Percentiles rank a stretch among this genome's conserved stretches.
Conservation (phyloP, 2,329 filamentous ascomycete genomes). For the Ramularia collo-cygni region DNA sequence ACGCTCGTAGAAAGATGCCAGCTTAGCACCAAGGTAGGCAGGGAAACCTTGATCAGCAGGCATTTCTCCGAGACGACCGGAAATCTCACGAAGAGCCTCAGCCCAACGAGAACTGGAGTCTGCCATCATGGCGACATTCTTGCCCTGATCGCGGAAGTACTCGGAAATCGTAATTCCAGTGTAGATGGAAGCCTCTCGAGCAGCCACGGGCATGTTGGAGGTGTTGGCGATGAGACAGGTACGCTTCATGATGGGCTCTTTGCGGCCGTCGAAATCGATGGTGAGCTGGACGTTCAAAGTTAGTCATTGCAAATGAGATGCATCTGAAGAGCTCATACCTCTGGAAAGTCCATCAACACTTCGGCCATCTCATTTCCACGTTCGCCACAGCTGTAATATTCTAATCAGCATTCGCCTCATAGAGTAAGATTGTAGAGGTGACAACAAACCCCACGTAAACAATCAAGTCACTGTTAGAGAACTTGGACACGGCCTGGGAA, state of each 20-base stretch:
- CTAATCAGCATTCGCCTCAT: too few species aligned
- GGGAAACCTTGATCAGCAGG: conserved; percentile 99
- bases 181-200: conserved; percentile 97
- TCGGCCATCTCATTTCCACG: conserved; percentile 99
- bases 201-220: conserved; percentile 98
- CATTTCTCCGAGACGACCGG: conserved; percentile 98
- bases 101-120: conserved; percentile 98
- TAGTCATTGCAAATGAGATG: conserved; percentile 12
- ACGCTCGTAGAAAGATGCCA: conserved; percentile 98
- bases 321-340: conserved; percentile 41
- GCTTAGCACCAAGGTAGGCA: conserved; percentile 90
- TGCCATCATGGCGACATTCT: conserved; percentile 99
- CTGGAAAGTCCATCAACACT: conserved; percentile 99
- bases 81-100: conserved; percentile 96
- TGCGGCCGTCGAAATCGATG: conserved; percentile 87
- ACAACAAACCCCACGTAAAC: conserved; percentile 94
- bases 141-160: conserved; percentile 95
- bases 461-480: conserved; percentile 98
- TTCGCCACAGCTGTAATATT: too few species aligned
- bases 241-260: conserved; percentile 99
- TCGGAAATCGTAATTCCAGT: conserved; percentile 87
- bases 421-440: too few species aligned
- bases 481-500: conserved; percentile 96
- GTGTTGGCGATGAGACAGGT: conserved; percentile 98
- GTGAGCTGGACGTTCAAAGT: conserved; percentile 53